phyloP scores from a whole-genome alignment of 495 filamentous ascomycete species.

The Cercophora newfieldiana region DNA sequence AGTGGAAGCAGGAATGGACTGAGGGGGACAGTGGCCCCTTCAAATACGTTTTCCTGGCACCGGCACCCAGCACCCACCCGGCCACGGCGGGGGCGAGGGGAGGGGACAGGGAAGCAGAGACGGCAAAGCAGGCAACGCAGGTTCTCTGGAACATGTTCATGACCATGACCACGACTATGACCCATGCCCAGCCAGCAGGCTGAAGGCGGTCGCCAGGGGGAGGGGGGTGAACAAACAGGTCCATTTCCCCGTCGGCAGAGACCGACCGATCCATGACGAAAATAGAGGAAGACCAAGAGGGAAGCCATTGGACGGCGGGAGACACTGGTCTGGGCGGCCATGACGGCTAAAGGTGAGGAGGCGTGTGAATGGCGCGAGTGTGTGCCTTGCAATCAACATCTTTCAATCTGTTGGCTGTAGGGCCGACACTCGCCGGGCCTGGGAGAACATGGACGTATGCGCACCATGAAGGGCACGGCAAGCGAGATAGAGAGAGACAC shows the following conservation, averaged over 20 bases:
- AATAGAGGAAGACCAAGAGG: constrained; percentile 10
- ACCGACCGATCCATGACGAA: constrained; percentile 15
- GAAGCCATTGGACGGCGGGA: constrained; percentile 13
- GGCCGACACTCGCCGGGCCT: constrained; percentile 12
- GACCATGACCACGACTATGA: neutral
- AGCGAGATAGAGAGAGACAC: constrained; percentile 15
- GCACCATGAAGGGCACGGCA: neutral
- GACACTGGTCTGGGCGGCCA: constrained; percentile 16
- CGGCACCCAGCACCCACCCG: neutral
- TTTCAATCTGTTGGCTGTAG: constrained; percentile 18
- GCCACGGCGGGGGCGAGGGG: no score
- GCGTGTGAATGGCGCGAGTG: constrained; percentile 14
- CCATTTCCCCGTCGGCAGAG: constrained; percentile 13
- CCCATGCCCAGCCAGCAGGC: neutral
- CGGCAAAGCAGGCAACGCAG: constrained; percentile 1
- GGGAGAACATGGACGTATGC: constrained; percentile 7
- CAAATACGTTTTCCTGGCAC: constrained; percentile 8
- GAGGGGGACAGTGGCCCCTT: constrained; percentile 10
- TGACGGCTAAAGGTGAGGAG: constrained; percentile 26
- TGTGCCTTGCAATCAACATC: constrained; percentile 27
- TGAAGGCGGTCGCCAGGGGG: constrained; percentile 1
- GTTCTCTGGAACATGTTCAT: constrained; percentile 7
- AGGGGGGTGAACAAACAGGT: constrained; percentile 5
- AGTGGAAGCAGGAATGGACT: neutral
- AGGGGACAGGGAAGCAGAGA: neutral